Base-by-base conservation (phyloP, 805 yeast species). In the Maudiozyma bulderi region DNA sequence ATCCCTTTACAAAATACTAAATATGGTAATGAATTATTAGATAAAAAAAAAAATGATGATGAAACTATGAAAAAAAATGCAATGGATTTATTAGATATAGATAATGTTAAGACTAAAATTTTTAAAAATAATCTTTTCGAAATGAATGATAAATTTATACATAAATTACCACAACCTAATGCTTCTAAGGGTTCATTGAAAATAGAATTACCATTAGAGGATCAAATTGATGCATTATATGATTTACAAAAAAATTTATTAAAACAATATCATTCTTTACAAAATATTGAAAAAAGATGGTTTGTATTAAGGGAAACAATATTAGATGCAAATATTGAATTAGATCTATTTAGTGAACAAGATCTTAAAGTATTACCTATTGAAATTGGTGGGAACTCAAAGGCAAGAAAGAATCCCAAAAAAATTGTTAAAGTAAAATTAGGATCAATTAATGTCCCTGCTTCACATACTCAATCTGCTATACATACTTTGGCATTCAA, bases 301-400 rank as follows among this genome's bases (percentile, higher is more conserved):
- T 64, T 64, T 37, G 43, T 57, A 9, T 48, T 61, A 26, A 63
- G 63, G 46, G 69, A 65, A 47, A 35, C 62, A 10, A 13, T 65
- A 34, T 50, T 65, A 8, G 67, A 64, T 41, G 67, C 69, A 8
- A 62, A 62, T 47, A 52, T 59, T 4, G 66, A 64, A 48, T 50
- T 64, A 39, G 69, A 65, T 53, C 50, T 65, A 30, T 63, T 53
- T 48, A 60, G 65, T 43, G 51, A 57, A 14, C 54, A 54, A 32
- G 62, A 58, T 35, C 11, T 43, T 6, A 46, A 33, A 43, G 20
- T 13, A 11, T 20, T 28, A 28, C 42, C 42, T 15, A 28, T 39
- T 10, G 42, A 26, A 11, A 11, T 15, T 8, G 39, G 20, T 6
- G n/a, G 8, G 8, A 14, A 30, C 30, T n/a, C 31, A 20, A 44